Evolutionary conservation across 176 grass and related monocot genomes (phyloP), one percentile per base, ranked within the genome.

Genomic region (Chloris gayana): DNA sequence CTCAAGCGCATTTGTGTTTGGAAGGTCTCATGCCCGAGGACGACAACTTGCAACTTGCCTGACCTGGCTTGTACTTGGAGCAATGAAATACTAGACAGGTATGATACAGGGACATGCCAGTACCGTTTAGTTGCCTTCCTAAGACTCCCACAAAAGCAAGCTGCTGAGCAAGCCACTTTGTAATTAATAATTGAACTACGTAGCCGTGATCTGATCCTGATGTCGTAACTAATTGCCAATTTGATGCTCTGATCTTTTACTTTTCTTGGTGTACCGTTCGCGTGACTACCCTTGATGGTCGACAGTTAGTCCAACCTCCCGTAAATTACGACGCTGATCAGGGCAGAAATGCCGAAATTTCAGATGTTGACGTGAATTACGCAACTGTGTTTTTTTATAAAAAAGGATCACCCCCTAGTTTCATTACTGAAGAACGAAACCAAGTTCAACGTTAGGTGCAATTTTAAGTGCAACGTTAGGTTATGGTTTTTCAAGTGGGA

Each of bases 171-270:
- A 50, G 47, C 47, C 47, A 50, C 50, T 18, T 50, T 50, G 42
- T 45, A 45, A 54, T 80, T 27, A 78, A 76, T 82, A 34, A 72
- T 65, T 64, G 27, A 76, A 42, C 73, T 14, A 33, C 27, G 15
- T 64, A 56, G 7, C 73, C 53, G 58, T 83, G 56, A 64, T 72
- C 58, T 87, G 85, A 82, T 64, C 19, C 34, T 58, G 73, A 83
- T 58, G 45, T n/a, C 57, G 33, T 18, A 77, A 56, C 79, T 46
- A 87, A 58, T 57, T 76, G 30, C 73, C 73, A 72, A 72, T 72
- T 72, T 72, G 66, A 53, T 8, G 24, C 44, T 8, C 21, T 69
- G 31, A 7, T 21, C 29, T 34, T 1, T 30, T 26, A 21, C 29
- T 70, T 74, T 87, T 53, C 18, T 15, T 62, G 46, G 61, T 35